These are phyloP conservation scores for Lolium rigidum DNA, from an alignment of 176 grass and related monocot species.

Conservation along the genomic window DNA sequence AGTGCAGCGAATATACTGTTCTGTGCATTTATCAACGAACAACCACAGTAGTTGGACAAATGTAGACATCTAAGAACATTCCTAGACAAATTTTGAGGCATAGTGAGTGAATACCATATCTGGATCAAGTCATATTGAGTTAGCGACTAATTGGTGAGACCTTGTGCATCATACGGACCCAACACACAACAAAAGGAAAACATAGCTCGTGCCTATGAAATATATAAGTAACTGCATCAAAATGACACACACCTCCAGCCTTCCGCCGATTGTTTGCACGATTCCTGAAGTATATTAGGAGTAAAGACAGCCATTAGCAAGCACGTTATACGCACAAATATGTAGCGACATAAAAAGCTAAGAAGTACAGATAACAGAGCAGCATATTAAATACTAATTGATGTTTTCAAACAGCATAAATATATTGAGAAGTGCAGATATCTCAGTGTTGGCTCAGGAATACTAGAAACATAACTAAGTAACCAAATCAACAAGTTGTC, in stretches of 20 bases:
- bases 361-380: conserved; percentile 22
- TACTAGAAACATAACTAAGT: conserved; percentile 10
- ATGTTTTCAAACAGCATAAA: conserved; percentile 20
- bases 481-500: conserved; percentile 22
- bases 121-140: not conserved
- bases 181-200: not conserved
- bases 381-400: conserved; percentile 5
- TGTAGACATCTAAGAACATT: conserved; percentile 20
- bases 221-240: conserved; percentile 11
- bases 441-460: conserved; percentile 15
- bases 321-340: conserved; percentile 11
- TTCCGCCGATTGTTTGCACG: conserved; percentile 53
- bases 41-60: not conserved
- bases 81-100: not conserved
- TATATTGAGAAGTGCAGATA: not conserved
- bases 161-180: not conserved
- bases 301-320: conserved; percentile 43
- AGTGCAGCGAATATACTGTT: not conserved
- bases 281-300: conserved; percentile 52
- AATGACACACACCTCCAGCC: conserved; percentile 52
- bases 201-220: not conserved
- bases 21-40: conserved; percentile 6
- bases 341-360: conserved; percentile 13
- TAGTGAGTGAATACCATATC: conserved; percentile 22
- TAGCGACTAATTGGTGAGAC: not conserved